A percentile compares a stretch with the other conserved stretches of the same genome.
Conservation (phyloP, 768 basidiomycete genomes). For the Gautieria morchelliformis region DNA sequence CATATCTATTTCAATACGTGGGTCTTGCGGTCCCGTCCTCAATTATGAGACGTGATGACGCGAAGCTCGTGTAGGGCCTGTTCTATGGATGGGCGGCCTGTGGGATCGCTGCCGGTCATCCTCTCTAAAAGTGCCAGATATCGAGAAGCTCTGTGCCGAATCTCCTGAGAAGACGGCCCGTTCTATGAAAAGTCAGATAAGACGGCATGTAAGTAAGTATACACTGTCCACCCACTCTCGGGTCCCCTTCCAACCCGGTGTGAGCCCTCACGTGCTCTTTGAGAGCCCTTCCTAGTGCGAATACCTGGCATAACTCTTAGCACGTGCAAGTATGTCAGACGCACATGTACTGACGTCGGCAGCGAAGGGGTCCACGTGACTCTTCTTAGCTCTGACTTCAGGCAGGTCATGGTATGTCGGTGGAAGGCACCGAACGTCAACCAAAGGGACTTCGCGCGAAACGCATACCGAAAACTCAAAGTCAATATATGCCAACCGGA, state of each 20-base stretch:
- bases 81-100: neutral
- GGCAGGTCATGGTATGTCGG: neutral
- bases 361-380: conserved; percentile 1
- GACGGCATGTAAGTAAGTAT: no score
- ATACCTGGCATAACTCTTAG: neutral
- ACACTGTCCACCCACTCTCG: neutral
- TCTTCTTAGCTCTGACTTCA: neutral
- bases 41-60: neutral
- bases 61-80: neutral
- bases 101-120: neutral
- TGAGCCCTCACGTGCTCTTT: conserved; percentile 1
- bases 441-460: neutral
- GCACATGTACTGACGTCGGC: neutral
- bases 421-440: neutral
- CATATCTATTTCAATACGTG: no score
- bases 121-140: neutral
- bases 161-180: neutral
- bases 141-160: neutral
- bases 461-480: conserved; percentile 3
- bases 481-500: conserved; percentile 2
- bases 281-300: neutral
- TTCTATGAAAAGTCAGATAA: neutral
- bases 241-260: neutral
- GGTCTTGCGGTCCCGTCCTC: neutral
- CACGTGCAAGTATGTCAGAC: neutral